Conservation (phyloP, 208 protist species). For the Crithidia thermophila region DNA sequence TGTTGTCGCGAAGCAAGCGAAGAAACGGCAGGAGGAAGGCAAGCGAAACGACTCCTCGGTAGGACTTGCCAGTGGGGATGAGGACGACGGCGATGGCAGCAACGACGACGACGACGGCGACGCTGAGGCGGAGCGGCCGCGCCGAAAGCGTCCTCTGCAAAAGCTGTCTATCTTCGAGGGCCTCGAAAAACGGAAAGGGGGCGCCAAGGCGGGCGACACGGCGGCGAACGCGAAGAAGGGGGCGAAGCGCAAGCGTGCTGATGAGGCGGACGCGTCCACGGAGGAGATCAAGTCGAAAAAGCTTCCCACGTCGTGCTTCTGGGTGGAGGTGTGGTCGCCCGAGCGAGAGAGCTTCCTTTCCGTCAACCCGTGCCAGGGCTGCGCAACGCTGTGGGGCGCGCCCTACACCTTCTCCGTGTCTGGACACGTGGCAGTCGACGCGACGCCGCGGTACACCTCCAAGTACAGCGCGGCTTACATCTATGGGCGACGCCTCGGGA, state of each 20-base stretch:
- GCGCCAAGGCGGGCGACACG: neutral
- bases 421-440: conserved; percentile 72
- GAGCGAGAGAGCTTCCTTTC: conserved; percentile 80
- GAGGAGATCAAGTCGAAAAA: conserved; percentile 48
- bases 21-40: conserved; percentile 18
- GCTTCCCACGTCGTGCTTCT: conserved; percentile 79
- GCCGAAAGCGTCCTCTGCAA: conserved; percentile 7
- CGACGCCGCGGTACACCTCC: conserved; percentile 81
- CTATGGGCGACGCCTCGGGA: conserved; percentile 61
- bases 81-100: neutral
- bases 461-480: conserved; percentile 75
- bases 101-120: conserved; percentile 8
- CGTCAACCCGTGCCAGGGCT: conserved; percentile 79
- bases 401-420: conserved; percentile 84
- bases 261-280: conserved; percentile 6
- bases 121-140: neutral
- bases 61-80: conserved; percentile 2
- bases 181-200: conserved; percentile 20
- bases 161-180: conserved; percentile 46
- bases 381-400: conserved; percentile 79
- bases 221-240: neutral
- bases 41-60: neutral
- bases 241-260: conserved; percentile 3
- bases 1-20: conserved; percentile 41
- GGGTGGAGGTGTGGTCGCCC: conserved; percentile 89